phyloP scores from a whole-genome alignment of 148 eudicot genomes.

The Chenopodium berlandieri region DNA sequence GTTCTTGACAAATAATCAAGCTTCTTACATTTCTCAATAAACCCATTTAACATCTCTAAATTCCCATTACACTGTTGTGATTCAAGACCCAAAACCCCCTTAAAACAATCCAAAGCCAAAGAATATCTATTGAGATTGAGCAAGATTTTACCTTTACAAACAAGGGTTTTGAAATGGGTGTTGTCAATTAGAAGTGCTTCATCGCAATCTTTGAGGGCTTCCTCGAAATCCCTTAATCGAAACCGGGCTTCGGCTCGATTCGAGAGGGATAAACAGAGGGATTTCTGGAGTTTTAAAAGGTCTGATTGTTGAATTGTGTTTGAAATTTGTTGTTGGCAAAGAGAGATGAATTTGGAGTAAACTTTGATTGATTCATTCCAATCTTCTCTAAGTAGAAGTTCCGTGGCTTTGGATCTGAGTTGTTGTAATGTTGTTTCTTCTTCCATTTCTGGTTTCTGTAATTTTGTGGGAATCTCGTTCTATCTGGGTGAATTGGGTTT shows the following conservation, averaged over 20 bases:
- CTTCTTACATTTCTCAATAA: conserved; percentile 60
- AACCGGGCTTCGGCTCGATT: conserved; percentile 73
- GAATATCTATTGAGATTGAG: conserved; percentile 52
- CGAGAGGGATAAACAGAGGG: conserved; percentile 73
- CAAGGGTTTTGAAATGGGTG: conserved; percentile 61
- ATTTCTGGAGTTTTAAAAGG: conserved; percentile 47
- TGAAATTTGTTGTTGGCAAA: conserved; percentile 46
- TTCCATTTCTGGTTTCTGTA: conserved; percentile 33
- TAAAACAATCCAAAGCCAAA: conserved; percentile 60
- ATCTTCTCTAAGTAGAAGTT: conserved; percentile 72
- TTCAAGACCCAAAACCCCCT: conserved; percentile 40
- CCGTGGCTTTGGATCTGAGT: conserved; percentile 82
- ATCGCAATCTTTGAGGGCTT: conserved; percentile 66
- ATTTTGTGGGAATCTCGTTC: neutral
- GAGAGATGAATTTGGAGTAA: conserved; percentile 60
- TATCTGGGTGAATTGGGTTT: neutral
- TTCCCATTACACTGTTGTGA: conserved; percentile 44
- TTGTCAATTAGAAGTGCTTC: conserved; percentile 55
- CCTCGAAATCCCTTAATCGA: conserved; percentile 33
- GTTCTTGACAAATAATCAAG: conserved; percentile 57
- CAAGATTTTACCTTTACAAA: conserved; percentile 87
- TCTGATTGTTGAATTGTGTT: conserved; percentile 27
- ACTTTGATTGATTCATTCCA: conserved; percentile 54
- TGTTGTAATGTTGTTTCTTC: conserved; percentile 54
- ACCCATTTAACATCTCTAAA: conserved; percentile 53